Percentiles rank a stretch among this genome's conserved stretches.
These are phyloP conservation scores for Xerocomellus dryophilus DNA, from an alignment of 768 basidiomycete species.

Conservation along the genomic window DNA sequence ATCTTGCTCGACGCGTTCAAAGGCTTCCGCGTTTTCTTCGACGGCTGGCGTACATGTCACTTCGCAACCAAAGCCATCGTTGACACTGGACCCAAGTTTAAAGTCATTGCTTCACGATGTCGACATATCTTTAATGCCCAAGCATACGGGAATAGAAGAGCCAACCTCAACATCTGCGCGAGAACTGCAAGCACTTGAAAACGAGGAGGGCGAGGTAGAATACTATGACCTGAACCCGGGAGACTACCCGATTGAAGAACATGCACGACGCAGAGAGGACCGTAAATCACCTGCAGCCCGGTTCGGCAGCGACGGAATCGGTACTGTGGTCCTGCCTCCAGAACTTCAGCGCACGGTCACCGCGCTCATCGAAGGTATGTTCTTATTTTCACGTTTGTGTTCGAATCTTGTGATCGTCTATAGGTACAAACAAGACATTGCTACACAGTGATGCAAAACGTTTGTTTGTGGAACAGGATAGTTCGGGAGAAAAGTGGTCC, in stretches of 20 bases:
- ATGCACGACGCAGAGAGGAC: constrained; percentile 31
- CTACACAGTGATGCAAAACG: constrained; percentile 71
- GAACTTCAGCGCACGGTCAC: constrained; percentile 69
- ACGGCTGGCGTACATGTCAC: constrained; percentile 26
- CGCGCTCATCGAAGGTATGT: constrained; percentile 61
- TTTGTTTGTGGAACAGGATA: constrained; percentile 49
- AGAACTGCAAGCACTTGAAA: constrained; percentile 55
- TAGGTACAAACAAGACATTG: constrained; percentile 61
- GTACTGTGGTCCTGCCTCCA: constrained; percentile 66
- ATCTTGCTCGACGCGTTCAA: constrained; percentile 23
- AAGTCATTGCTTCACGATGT: constrained; percentile 61
- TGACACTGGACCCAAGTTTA: constrained; percentile 66
- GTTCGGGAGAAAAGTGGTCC: constrained; percentile 47
- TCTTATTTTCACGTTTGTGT: constrained; percentile 1
- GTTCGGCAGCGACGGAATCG: constrained; percentile 73
- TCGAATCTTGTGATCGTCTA: constrained; percentile 8
- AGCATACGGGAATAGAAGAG: constrained; percentile 32
- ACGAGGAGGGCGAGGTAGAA: constrained; percentile 32
- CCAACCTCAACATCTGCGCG: constrained; percentile 30
- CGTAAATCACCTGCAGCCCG: constrained; percentile 78
- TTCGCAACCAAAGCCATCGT: constrained; percentile 52
- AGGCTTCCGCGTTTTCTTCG: constrained; percentile 30
- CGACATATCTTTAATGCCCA: constrained; percentile 55
- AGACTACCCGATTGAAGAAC: constrained; percentile 29
- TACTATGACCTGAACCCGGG: constrained; percentile 35